Evolutionary conservation across 441 rosid species (phyloP).

Genomic region (Erodium moschatum): DNA sequence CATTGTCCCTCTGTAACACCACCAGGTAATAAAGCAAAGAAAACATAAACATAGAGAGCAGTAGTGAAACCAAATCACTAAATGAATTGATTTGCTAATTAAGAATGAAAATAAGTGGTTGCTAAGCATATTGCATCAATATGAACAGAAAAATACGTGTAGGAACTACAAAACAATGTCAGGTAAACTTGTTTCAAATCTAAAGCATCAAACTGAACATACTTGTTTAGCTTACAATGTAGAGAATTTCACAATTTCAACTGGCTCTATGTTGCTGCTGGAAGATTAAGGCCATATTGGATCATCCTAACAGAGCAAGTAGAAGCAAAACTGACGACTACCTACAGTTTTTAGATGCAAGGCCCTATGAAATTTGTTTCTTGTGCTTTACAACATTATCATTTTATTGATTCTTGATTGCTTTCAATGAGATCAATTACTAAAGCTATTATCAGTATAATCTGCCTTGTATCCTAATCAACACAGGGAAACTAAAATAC

Average conservation of each 20-base stretch:
- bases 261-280: no score
- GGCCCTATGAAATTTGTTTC: background rate
- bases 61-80: background rate
- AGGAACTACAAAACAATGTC: no score
- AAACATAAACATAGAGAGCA: background rate
- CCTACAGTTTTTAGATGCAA: background rate
- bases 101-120: no score
- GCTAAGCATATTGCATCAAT: no score
- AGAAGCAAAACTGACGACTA: no score
- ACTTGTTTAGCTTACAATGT: no score
- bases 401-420: background rate
- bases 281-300: no score
- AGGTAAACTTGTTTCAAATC: no score
- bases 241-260: no score
- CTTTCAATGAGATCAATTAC: background rate
- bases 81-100: background rate
- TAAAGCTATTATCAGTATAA: background rate
- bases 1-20: background rate
- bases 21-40: background rate
- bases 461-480: background rate
- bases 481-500: background rate
- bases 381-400: background rate
- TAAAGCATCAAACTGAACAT: no score
- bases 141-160: no score
- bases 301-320: no score